Conservation (phyloP, 2,329 filamentous ascomycete genomes). For the Scortechinia acanthostroma region DNA sequence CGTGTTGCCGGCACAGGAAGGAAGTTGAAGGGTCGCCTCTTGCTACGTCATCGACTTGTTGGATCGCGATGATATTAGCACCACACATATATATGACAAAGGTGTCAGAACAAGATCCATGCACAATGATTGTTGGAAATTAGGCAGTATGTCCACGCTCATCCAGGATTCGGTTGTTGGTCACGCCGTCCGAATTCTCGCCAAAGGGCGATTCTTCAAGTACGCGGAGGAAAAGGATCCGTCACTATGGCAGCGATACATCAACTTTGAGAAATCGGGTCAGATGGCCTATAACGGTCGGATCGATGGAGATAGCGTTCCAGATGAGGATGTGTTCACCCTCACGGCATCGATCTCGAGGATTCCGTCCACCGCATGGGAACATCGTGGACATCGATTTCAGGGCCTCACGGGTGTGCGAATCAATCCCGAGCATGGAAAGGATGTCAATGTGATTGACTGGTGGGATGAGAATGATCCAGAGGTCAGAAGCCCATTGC, state of each 20-base stretch:
- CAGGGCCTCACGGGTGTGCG: slow-evolving; percentile 28
- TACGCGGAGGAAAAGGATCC: slow-evolving; percentile 38
- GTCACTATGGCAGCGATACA: slow-evolving; percentile 34
- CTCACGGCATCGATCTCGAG: slow-evolving; percentile 7
- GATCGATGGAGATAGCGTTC: slow-evolving; percentile 9
- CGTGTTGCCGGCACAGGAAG: too few relatives aligned
- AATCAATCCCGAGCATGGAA: slow-evolving; percentile 41
- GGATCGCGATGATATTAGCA: too few relatives aligned
- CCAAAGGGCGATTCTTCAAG: slow-evolving; percentile 21
- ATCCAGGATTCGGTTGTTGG: slow-evolving; percentile 32
- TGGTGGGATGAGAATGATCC: slow-evolving; percentile 40
- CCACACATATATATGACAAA: too few relatives aligned
- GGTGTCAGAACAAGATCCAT: too few relatives aligned
- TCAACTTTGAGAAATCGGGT: slow-evolving; percentile 37
- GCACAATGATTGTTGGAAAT: too few relatives aligned
- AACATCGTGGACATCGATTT: slow-evolving; percentile 10
- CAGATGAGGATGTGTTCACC: slow-evolving; percentile 1
- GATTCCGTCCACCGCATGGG: slow-evolving; percentile 8
- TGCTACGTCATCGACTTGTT: too few relatives aligned
- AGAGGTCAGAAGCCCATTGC: too few relatives aligned
- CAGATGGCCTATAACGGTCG: slow-evolving; percentile 35
- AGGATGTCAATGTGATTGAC: slow-evolving; percentile 35
- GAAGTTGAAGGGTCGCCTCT: too few relatives aligned
- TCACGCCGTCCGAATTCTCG: slow-evolving; percentile 27
- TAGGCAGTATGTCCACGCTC: slow-evolving; percentile 22